These are phyloP conservation scores for Talaromyces borbonicus DNA, from an alignment of 495 filamentous ascomycete genomes.

Conservation along the genomic window DNA sequence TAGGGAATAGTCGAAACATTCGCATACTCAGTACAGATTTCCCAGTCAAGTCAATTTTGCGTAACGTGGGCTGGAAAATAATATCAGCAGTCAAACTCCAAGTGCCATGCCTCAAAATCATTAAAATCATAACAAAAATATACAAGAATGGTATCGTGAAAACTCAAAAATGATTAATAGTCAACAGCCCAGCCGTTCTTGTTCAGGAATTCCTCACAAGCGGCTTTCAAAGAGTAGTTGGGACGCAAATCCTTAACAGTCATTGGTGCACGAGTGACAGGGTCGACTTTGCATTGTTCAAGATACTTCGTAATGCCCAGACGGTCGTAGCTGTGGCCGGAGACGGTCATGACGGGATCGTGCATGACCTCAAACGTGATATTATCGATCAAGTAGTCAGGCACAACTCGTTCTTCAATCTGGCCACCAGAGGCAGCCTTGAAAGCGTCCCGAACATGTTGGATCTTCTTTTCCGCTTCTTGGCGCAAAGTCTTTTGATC, in stretches of 20 bases:
- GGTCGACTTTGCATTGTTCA: conserved; percentile 63
- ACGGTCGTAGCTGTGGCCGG: conserved; percentile 82
- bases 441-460: conserved; percentile 38
- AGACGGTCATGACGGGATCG: conserved; percentile 83
- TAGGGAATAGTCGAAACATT: no score
- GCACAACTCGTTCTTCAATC: conserved; percentile 58
- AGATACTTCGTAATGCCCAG: conserved; percentile 81
- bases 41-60: no score
- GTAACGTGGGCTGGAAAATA: no score
- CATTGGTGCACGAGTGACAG: conserved; percentile 71
- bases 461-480: conserved; percentile 40
- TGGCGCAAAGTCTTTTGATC: conserved; percentile 31
- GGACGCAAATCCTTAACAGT: conserved; percentile 62
- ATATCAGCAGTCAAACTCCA: no score
- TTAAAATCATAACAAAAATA: conserved; percentile 2
- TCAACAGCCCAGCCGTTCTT: conserved; percentile 92
- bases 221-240: conserved; percentile 74
- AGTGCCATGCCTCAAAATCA: no score
- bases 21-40: not conserved
- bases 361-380: conserved; percentile 91
- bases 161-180: conserved; percentile 44
- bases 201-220: conserved; percentile 73
- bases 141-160: not conserved
- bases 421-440: conserved; percentile 46
- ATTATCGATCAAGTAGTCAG: conserved; percentile 79